Percentiles rank a stretch among this genome's conserved stretches.
phyloP scores from a whole-genome alignment of 768 basidiomycete genomes.

The Agaricus sinodeliciosus region DNA sequence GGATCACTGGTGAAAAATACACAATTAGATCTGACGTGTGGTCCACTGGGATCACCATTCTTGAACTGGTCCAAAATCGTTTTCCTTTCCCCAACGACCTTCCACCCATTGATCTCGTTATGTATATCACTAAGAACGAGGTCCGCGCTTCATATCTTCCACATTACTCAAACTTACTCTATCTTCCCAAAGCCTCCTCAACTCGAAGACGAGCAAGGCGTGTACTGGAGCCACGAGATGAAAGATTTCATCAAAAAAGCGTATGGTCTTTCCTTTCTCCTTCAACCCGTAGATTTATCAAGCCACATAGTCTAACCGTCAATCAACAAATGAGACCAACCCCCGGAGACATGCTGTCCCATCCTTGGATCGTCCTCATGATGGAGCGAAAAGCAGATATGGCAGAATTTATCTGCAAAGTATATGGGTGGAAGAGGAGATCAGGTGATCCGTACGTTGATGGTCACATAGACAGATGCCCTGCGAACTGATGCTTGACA shows the following conservation, averaged over 20 bases:
- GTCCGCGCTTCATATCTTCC: constrained; percentile 29
- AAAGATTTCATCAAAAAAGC: constrained; percentile 86
- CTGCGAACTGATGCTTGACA: too few relatives aligned
- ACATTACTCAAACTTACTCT: constrained; percentile 1
- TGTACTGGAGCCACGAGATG: constrained; percentile 77
- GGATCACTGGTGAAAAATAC: constrained; percentile 87
- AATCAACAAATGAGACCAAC: constrained; percentile 65
- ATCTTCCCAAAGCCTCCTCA: constrained; percentile 57
- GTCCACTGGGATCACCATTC: constrained; percentile 92
- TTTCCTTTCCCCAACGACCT: constrained; percentile 94
- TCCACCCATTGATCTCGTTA: constrained; percentile 90
- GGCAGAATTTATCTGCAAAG: constrained; percentile 81
- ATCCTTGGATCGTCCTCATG: constrained; percentile 73
- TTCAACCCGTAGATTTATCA: constrained; percentile 1
- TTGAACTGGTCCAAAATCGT: constrained; percentile 90
- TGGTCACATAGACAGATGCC: not conserved
- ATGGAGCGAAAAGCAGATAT: constrained; percentile 85
- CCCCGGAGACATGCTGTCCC: constrained; percentile 75
- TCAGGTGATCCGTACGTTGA: constrained; percentile 35
- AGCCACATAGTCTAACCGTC: constrained; percentile 55
- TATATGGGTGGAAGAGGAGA: constrained; percentile 70
- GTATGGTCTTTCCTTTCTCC: constrained; percentile 38
- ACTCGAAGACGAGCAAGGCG: constrained; percentile 65
- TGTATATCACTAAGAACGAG: constrained; percentile 80
- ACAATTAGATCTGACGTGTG: constrained; percentile 96